phyloP scores from a whole-genome alignment of 768 basidiomycete species.

The Macrolepiota fuliginosa region DNA sequence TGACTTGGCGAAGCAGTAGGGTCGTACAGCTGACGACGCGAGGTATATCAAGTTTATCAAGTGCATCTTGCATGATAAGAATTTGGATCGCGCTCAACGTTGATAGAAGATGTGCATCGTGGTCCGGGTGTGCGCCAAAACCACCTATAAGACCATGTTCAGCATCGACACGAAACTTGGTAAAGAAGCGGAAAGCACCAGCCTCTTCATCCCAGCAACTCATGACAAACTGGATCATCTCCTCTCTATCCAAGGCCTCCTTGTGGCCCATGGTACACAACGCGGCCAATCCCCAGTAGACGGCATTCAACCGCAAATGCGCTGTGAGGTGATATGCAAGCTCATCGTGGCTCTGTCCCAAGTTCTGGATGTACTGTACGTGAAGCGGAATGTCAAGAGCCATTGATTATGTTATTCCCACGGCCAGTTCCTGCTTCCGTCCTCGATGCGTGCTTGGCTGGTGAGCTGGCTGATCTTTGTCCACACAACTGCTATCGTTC shows the following conservation, averaged over 20 bases:
- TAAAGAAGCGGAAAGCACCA: constrained; percentile 39
- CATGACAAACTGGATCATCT: constrained; percentile 88
- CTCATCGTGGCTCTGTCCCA: constrained; percentile 82
- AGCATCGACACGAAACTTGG: neutral
- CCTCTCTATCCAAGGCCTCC: constrained; percentile 78
- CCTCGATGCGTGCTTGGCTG: constrained; percentile 27
- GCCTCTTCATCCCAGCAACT: constrained; percentile 93
- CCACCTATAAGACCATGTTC: constrained; percentile 51
- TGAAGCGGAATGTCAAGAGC: constrained; percentile 46
- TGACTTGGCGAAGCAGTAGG: neutral
- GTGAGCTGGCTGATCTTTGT: constrained; percentile 53
- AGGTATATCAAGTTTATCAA: constrained; percentile 67
- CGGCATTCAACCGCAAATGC: constrained; percentile 91
- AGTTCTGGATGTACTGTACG: constrained; percentile 71
- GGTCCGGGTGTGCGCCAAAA: constrained; percentile 90
- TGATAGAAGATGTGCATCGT: constrained; percentile 86
- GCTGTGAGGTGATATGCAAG: constrained; percentile 87
- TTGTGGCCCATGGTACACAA: constrained; percentile 74
- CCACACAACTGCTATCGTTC: constrained; percentile 78
- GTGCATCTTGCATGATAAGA: constrained; percentile 77
- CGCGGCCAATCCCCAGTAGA: constrained; percentile 96
- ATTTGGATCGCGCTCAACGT: constrained; percentile 95
- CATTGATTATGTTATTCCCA: constrained; percentile 3
- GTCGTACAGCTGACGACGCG: constrained; percentile 72
- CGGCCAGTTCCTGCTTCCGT: neutral